Evolutionary conservation across 768 basidiomycete species (phyloP), one percentile per base, ranked within the genome.

Genomic region (Cubamyces lactineus): DNA sequence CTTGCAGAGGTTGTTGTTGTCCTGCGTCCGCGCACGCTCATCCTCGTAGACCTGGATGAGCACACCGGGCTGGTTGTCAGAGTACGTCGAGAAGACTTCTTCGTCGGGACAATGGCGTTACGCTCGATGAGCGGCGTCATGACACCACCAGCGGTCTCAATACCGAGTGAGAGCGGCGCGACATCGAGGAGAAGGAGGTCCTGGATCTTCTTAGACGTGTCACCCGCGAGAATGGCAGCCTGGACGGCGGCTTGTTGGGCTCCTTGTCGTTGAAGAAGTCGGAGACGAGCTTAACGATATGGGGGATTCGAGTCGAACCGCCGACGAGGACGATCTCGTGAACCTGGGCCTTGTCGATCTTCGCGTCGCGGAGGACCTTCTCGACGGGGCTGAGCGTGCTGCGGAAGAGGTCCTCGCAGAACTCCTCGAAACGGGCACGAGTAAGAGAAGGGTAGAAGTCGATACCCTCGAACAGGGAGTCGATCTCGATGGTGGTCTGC

Each of bases 261-360:
- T 97, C 95, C 83, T 96, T 95, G 75, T 95, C 95, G 75, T 92
- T 93, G 84, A 98, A 98, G 86, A 92, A 97, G 78, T 98, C 96
- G 67, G 93, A 96, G n/a, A n/a, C n/a, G n/a, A n/a, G n/a, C n/a
- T n/a, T n/a, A n/a, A n/a, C n/a, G n/a, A n/a, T n/a, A n/a, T 92
- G 92, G 67, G 96, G 96, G 67, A 98, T 98, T 86, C 95, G 95
- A 58, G 96, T 98, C 51, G 96, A 98, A 64, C 96, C 96, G 76
- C 96, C 96, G 69, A 97, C 96, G 69, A 98, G 84, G 71, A 98
- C 96, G 66, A 98, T 96, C 76, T 98, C 96, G 81, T 98, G 88
- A 39, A 98, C 95, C 71, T 88, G 88, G 52, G 86, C 75, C 83
- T 97, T 98, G 86, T 98, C 94, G 71, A 98, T 96, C 85, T 97